Evolutionary conservation across 768 basidiomycete species (phyloP).

Genomic region (Calocybe gangraenosa): DNA sequence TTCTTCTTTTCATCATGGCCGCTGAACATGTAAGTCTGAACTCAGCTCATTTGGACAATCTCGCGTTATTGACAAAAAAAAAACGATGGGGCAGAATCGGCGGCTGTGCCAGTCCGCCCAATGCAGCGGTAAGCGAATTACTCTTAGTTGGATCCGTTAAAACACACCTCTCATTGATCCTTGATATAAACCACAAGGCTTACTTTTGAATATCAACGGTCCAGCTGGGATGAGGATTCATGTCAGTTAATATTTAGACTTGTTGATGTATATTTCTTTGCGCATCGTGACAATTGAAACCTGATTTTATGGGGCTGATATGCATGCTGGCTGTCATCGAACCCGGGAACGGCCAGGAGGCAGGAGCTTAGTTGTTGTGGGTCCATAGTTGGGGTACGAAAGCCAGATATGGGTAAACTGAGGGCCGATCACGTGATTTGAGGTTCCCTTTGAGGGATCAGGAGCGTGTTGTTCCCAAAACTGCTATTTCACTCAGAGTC

Average conservation of each 20-base stretch:
- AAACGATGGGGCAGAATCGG: constrained; percentile 40
- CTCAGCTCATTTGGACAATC: background rate
- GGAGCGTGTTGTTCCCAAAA: constrained; percentile 19
- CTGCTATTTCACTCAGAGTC: constrained; percentile 2
- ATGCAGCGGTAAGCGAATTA: constrained; percentile 53
- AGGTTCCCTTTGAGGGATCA: constrained; percentile 20
- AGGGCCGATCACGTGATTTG: constrained; percentile 19
- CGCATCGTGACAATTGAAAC: constrained; percentile 6
- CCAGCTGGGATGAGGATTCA: constrained; percentile 3
- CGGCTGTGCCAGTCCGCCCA: constrained; percentile 67
- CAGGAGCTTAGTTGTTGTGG: background rate
- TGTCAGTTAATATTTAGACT: constrained; percentile 5
- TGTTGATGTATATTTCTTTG: constrained; percentile 4
- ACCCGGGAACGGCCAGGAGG: constrained; percentile 3
- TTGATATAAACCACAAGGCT: constrained; percentile 16
- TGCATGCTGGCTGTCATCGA: background rate
- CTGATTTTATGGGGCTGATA: constrained; percentile 3
- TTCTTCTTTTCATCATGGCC: constrained; percentile 81
- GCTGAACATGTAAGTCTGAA: constrained; percentile 55
- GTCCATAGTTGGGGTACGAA: constrained; percentile 9
- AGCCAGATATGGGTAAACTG: constrained; percentile 11
- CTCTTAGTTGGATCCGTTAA: background rate
- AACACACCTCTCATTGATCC: background rate
- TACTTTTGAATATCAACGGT: constrained; percentile 22
- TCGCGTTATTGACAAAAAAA: background rate